Percentiles rank a stretch among this genome's conserved stretches.
These are phyloP conservation scores for Quercus aquifolioides DNA, from an alignment of 306 rosid genomes.

Conservation along the genomic window DNA sequence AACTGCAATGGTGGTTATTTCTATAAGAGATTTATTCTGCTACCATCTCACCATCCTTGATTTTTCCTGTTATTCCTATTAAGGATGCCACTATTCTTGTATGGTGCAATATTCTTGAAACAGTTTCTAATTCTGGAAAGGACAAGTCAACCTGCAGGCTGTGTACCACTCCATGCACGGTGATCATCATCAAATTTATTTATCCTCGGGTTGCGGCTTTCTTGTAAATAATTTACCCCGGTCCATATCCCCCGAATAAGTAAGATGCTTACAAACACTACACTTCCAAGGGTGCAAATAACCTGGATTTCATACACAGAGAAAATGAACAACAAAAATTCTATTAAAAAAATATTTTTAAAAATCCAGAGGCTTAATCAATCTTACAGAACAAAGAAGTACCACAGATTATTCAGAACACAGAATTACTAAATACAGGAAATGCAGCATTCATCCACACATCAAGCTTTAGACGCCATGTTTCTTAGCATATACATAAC, in stretches of 20 bases:
- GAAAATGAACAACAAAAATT: neutral
- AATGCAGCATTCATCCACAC: neutral
- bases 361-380: neutral
- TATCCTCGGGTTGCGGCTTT: conserved; percentile 32
- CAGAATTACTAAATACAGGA: neutral
- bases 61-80: neutral
- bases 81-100: neutral
- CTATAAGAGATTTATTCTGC: neutral
- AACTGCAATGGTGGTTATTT: neutral
- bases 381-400: neutral
- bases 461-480: neutral
- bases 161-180: conserved; percentile 50
- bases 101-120: neutral
- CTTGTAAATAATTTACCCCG: conserved; percentile 57
- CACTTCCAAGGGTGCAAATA: conserved; percentile 67
- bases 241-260: conserved; percentile 76
- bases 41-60: neutral
- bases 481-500: neutral
- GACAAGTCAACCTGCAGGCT: conserved; percentile 46
- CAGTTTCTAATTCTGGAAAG: neutral
- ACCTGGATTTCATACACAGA: conserved; percentile 43
- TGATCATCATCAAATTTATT: conserved; percentile 39
- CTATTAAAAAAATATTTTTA: neutral
- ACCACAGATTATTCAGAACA: neutral
- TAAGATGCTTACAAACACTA: conserved; percentile 71